Conservation (phyloP, 1,284 basidiomycete species). For the Pholiota adiposa region DNA sequence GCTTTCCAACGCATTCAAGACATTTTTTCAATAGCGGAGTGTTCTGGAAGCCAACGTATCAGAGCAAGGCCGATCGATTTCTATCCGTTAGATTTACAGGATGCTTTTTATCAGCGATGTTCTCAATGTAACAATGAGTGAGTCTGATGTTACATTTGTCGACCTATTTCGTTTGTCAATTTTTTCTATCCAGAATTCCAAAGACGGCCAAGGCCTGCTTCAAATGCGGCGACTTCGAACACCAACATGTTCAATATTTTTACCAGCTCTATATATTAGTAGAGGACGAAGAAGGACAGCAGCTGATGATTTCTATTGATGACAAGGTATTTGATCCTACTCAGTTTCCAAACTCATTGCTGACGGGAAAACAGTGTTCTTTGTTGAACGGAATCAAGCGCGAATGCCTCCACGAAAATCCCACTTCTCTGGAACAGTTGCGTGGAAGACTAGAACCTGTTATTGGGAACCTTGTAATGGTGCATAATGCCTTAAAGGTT, state of each 20-base stretch:
- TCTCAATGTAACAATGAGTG: slow-evolving; percentile 55
- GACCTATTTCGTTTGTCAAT: slow-evolving; percentile 15
- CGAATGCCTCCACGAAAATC: slow-evolving; percentile 44
- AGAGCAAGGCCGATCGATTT: slow-evolving; percentile 58
- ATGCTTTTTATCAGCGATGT: slow-evolving; percentile 54
- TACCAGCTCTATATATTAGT: slow-evolving; percentile 54
- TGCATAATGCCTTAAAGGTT: slow-evolving; percentile 20
- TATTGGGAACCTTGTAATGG: slow-evolving; percentile 44
- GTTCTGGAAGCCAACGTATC: slow-evolving; percentile 47
- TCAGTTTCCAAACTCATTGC: neutral
- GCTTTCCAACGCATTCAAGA: too few species aligned
- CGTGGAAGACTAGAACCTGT: slow-evolving; percentile 43
- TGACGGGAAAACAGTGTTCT: slow-evolving; percentile 38
- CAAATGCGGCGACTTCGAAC: slow-evolving; percentile 54
- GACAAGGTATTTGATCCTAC: slow-evolving; percentile 38
- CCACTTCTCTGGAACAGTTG: slow-evolving; percentile 40
- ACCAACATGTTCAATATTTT: slow-evolving; percentile 48
- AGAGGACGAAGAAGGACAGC: slow-evolving; percentile 48
- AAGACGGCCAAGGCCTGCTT: slow-evolving; percentile 47
- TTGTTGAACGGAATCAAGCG: slow-evolving; percentile 48
- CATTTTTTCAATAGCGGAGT: too few species aligned
- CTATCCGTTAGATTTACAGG: slow-evolving; percentile 51
- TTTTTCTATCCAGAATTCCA: slow-evolving; percentile 37
- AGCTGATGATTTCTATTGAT: slow-evolving; percentile 49
- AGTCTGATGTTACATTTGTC: slow-evolving; percentile 22